Evolutionary conservation across 2,329 filamentous ascomycete species (phyloP).

Genomic region (Cryphonectria nitschkei): DNA sequence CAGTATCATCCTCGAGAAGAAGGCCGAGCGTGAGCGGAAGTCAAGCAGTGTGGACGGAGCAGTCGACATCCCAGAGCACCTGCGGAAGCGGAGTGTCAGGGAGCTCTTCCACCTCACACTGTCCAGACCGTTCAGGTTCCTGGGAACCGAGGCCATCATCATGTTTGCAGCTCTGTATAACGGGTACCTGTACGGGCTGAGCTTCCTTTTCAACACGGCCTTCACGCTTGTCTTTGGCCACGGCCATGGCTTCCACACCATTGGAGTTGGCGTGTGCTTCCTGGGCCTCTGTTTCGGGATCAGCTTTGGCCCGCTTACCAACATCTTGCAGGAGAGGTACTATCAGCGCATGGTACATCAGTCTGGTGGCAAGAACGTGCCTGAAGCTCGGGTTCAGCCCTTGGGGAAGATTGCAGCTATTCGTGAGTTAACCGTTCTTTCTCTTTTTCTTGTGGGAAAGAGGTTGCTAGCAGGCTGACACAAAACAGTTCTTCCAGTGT

Average conservation of each 20-base stretch:
- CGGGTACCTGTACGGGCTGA: conserved; percentile 52
- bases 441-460: background rate
- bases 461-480: background rate
- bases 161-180: conserved; percentile 53
- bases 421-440: conserved; percentile 30
- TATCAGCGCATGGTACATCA: conserved; percentile 41
- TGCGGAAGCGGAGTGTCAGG: conserved; percentile 41
- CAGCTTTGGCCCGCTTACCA: conserved; percentile 45
- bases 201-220: conserved; percentile 53
- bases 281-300: conserved; percentile 35
- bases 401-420: conserved; percentile 45
- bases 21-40: conserved; percentile 38
- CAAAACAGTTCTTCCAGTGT: conserved; percentile 36
- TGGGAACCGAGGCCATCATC: conserved; percentile 51
- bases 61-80: conserved; percentile 41
- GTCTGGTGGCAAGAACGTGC: conserved; percentile 40
- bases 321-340: conserved; percentile 48
- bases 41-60: conserved; percentile 31
- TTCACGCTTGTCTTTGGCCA: conserved; percentile 53
- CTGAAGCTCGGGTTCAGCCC: conserved; percentile 46
- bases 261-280: conserved; percentile 46
- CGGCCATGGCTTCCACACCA: conserved; percentile 45
- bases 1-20: conserved; percentile 45
- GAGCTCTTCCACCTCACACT: conserved; percentile 47
- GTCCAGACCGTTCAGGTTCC: conserved; percentile 50